Evolutionary conservation across 495 filamentous ascomycete genomes (phyloP).

Genomic region (Penicillium alfredii): DNA sequence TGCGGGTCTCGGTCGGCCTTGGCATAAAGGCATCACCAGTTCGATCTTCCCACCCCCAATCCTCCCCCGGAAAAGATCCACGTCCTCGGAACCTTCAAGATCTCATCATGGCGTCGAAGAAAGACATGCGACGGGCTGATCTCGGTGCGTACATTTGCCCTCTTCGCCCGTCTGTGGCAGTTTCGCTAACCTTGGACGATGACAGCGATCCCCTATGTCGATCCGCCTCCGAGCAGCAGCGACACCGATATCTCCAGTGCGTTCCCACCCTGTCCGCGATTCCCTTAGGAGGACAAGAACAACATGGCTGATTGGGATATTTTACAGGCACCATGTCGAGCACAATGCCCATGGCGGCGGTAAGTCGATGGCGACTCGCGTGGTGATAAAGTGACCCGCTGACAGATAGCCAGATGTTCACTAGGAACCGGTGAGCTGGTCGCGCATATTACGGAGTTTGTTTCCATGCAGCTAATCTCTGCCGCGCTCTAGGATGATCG

Average conservation of each 20-base stretch:
- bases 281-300: too few relatives aligned
- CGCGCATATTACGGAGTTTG: slow-evolving; percentile 1
- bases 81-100: too few relatives aligned
- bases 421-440: slow-evolving; percentile 66
- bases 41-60: background rate
- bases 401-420: slow-evolving; percentile 83
- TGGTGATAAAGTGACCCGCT: too few relatives aligned
- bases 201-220: slow-evolving; percentile 58
- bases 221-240: slow-evolving; percentile 49
- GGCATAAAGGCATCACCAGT: too few relatives aligned
- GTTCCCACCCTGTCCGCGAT: slow-evolving; percentile 3
- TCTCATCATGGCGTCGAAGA: slow-evolving; percentile 61
- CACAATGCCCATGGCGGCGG: slow-evolving; percentile 87
- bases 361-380: slow-evolving; percentile 32
- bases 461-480: too few relatives aligned
- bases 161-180: background rate
- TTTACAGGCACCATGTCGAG: slow-evolving; percentile 62
- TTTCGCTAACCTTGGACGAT: slow-evolving; percentile 11
- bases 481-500: slow-evolving; percentile 52
- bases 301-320: slow-evolving; percentile 11
- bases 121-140: slow-evolving; percentile 82
- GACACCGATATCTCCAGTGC: slow-evolving; percentile 52
- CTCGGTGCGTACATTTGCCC: slow-evolving; percentile 55
- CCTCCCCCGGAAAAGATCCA: slow-evolving; percentile 2
- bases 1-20: too few relatives aligned